Percentiles rank a stretch among this genome's conserved stretches.
phyloP scores from a whole-genome alignment of 164 flowering plant species.

The Pachysandra terminalis region DNA sequence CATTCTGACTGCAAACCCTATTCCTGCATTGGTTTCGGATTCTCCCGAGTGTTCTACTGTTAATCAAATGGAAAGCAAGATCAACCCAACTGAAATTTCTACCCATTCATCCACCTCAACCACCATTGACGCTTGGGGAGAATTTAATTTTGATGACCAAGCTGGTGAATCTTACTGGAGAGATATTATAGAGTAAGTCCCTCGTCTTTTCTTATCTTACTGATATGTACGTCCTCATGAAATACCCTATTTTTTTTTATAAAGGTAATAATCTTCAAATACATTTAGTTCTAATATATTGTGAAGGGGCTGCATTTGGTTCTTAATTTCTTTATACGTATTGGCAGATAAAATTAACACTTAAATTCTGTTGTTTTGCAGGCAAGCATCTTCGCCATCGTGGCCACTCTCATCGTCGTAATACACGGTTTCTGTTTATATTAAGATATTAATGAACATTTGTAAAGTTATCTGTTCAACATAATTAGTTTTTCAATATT shows the following conservation, averaged over 20 bases:
- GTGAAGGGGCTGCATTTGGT: no score
- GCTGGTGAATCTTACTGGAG: slow-evolving; percentile 32
- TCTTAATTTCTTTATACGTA: not conserved
- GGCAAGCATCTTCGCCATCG: slow-evolving; percentile 16
- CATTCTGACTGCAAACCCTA: slow-evolving; percentile 6
- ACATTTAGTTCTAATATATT: not conserved
- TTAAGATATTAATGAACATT: not conserved
- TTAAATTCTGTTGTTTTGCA: slow-evolving; percentile 5
- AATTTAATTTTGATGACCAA: slow-evolving; percentile 39
- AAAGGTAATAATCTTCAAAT: no score
- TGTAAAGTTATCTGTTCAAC: slow-evolving; percentile 7
- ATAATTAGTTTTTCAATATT: not conserved
- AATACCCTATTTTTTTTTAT: no score
- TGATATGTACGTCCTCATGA: no score
- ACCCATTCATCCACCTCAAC: slow-evolving; percentile 27
- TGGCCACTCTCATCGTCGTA: slow-evolving; percentile 15
- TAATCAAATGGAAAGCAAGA: slow-evolving; percentile 19
- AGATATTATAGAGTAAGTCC: slow-evolving; percentile 38
- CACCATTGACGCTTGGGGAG: slow-evolving; percentile 42
- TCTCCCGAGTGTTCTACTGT: slow-evolving; percentile 23
- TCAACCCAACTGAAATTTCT: slow-evolving; percentile 18
- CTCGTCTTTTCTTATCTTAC: not conserved
- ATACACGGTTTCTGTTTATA: not conserved
- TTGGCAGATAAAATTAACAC: not conserved
- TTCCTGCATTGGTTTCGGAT: slow-evolving; percentile 26